Conservation (phyloP, 176 grass and related monocot genomes). For the Themeda triandra region DNA sequence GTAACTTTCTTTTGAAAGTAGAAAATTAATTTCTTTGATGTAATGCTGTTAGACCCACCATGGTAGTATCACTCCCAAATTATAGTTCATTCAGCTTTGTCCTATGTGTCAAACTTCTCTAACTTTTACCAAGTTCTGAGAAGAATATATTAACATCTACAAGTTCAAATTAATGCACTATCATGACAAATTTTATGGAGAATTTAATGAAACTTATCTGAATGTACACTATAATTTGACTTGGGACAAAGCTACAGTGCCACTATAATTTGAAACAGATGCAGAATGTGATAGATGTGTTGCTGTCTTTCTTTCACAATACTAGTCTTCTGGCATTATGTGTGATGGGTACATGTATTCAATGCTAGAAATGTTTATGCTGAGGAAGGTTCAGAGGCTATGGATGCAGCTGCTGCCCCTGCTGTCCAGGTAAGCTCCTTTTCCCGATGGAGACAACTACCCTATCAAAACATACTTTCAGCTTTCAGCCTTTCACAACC, state of each 20-base stretch:
- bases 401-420: slow-evolving; percentile 57
- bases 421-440: slow-evolving; percentile 67
- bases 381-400: slow-evolving; percentile 66
- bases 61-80: not conserved
- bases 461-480: not conserved
- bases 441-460: slow-evolving; percentile 25
- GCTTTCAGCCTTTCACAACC: slow-evolving; percentile 1
- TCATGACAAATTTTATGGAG: not conserved
- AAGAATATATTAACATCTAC: not conserved
- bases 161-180: not conserved
- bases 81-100: not conserved
- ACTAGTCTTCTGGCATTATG: not conserved
- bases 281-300: not conserved
- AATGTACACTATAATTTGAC: not conserved
- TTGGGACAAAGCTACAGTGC: not conserved
- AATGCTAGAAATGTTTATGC: slow-evolving; percentile 85
- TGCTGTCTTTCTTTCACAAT: slow-evolving; percentile 7
- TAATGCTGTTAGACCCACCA: not conserved
- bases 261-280: not conserved
- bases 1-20: not conserved
- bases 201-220: not conserved
- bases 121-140: not conserved
- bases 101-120: not conserved
- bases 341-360: slow-evolving; percentile 26
- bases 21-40: not conserved